A percentile compares a stretch with the other conserved stretches of the same genome.
phyloP scores from a whole-genome alignment of 2,329 filamentous ascomycete genomes.

The Calonectria ilicicola region DNA sequence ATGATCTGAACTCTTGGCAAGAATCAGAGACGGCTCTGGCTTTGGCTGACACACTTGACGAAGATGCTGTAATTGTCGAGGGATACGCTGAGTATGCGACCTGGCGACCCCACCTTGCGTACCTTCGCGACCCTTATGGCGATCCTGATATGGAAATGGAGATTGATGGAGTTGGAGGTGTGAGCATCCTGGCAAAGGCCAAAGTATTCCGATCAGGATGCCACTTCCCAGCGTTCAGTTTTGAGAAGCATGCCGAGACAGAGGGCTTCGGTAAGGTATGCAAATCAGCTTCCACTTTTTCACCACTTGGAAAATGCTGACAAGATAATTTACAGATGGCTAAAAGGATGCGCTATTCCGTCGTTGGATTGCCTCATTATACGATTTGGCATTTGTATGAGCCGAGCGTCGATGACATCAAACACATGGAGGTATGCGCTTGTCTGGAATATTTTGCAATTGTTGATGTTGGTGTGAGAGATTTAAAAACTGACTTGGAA shows the following conservation, averaged over 20 bases:
- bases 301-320: slow-evolving; percentile 19
- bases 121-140: slow-evolving; percentile 94
- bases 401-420: slow-evolving; percentile 96
- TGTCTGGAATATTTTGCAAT: background rate
- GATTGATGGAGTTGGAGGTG: slow-evolving; percentile 96
- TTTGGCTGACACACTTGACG: slow-evolving; percentile 92
- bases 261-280: slow-evolving; percentile 97
- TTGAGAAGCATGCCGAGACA: slow-evolving; percentile 98
- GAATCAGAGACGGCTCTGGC: slow-evolving; percentile 97
- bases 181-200: slow-evolving; percentile 96
- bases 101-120: slow-evolving; percentile 96
- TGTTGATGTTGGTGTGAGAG: background rate
- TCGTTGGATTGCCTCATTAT: slow-evolving; percentile 96
- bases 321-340: slow-evolving; percentile 77
- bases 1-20: slow-evolving; percentile 99
- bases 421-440: slow-evolving; percentile 85
- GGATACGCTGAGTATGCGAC: slow-evolving; percentile 99
- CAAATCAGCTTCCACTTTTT: background rate
- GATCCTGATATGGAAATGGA: slow-evolving; percentile 99
- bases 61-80: slow-evolving; percentile 98
- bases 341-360: slow-evolving; percentile 93
- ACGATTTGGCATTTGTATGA: slow-evolving; percentile 99
- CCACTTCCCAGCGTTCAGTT: slow-evolving; percentile 98
- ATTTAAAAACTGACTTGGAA: slow-evolving; percentile 27
- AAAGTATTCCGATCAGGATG: slow-evolving; percentile 94